Evolutionary conservation across 2,329 filamentous ascomycete genomes (phyloP).

Genomic region (Paraphoma sp.): DNA sequence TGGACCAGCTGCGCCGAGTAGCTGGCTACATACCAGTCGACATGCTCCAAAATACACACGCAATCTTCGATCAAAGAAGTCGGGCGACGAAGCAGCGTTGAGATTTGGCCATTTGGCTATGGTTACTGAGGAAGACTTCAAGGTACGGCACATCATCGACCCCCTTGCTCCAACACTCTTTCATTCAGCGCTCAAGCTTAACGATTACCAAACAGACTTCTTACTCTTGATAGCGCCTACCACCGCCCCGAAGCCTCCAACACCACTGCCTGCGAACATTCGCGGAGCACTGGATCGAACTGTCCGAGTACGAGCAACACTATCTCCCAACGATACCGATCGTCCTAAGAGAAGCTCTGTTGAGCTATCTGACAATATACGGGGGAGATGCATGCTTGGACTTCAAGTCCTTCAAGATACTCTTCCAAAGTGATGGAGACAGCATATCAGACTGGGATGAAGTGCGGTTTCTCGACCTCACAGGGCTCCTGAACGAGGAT

Average conservation of each 20-base stretch:
- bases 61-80: slow-evolving; percentile 11
- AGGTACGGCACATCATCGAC: slow-evolving; percentile 24
- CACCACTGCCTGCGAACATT: slow-evolving; percentile 61
- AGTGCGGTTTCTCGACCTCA: slow-evolving; percentile 60
- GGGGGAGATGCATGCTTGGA: slow-evolving; percentile 50
- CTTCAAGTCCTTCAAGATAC: slow-evolving; percentile 55
- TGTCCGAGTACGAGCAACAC: slow-evolving; percentile 63
- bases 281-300: slow-evolving; percentile 62
- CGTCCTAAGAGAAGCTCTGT: slow-evolving; percentile 58
- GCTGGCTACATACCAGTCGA: slow-evolving; percentile 50
- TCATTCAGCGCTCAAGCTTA: slow-evolving; percentile 9
- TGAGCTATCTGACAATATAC: slow-evolving; percentile 64
- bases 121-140: slow-evolving; percentile 31
- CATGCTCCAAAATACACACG: slow-evolving; percentile 31
- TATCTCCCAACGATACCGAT: slow-evolving; percentile 60
- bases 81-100: slow-evolving; percentile 8
- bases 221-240: slow-evolving; percentile 41
- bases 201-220: slow-evolving; percentile 19
- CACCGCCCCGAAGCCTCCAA: slow-evolving; percentile 51
- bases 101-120: slow-evolving; percentile 35
- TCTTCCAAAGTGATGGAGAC: slow-evolving; percentile 54
- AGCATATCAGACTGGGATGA: slow-evolving; percentile 50
- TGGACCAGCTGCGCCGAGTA: slow-evolving; percentile 55
- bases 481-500: slow-evolving; percentile 56
- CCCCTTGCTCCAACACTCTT: neutral